phyloP scores from a whole-genome alignment of 495 filamentous ascomycete genomes.

The Parachaetomium inaequale region DNA sequence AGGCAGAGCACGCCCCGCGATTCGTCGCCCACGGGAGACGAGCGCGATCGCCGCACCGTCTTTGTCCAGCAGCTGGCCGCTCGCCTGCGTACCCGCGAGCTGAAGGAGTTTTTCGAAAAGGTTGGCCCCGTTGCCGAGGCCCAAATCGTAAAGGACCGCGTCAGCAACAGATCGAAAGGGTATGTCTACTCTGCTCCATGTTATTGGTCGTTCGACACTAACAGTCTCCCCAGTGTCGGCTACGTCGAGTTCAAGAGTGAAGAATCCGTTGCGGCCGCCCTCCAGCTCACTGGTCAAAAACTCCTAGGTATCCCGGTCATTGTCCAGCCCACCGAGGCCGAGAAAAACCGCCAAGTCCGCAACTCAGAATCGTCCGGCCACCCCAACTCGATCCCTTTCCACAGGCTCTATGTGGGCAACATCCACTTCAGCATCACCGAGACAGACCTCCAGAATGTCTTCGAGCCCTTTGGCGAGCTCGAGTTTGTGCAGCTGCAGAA shows the following conservation, averaged over 20 bases:
- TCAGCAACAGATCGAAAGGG: slow-evolving; percentile 97
- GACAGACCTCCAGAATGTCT: slow-evolving; percentile 90
- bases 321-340: slow-evolving; percentile 95
- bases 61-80: slow-evolving; percentile 98
- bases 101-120: slow-evolving; percentile 94
- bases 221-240: slow-evolving; percentile 71
- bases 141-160: slow-evolving; percentile 98
- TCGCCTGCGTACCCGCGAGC: slow-evolving; percentile 84
- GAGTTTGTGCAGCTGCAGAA: slow-evolving; percentile 97
- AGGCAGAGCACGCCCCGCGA: slow-evolving; percentile 47
- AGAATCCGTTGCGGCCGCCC: slow-evolving; percentile 86
- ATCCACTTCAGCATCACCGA: slow-evolving; percentile 99
- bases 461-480: slow-evolving; percentile 96
- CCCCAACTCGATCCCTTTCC: slow-evolving; percentile 80
- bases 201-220: slow-evolving; percentile 27
- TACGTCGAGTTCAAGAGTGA: slow-evolving; percentile 99
- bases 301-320: slow-evolving; percentile 99
- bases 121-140: slow-evolving; percentile 95
- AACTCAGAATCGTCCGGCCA: slow-evolving; percentile 67
- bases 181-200: slow-evolving; percentile 42
- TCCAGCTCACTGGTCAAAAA: slow-evolving; percentile 98
- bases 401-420: slow-evolving; percentile 98
- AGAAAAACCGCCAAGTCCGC: slow-evolving; percentile 97
- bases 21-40: slow-evolving; percentile 14
- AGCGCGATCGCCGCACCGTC: slow-evolving; percentile 81